phyloP scores from a whole-genome alignment of 257 asterid genomes.

The Primulina eburnea region DNA sequence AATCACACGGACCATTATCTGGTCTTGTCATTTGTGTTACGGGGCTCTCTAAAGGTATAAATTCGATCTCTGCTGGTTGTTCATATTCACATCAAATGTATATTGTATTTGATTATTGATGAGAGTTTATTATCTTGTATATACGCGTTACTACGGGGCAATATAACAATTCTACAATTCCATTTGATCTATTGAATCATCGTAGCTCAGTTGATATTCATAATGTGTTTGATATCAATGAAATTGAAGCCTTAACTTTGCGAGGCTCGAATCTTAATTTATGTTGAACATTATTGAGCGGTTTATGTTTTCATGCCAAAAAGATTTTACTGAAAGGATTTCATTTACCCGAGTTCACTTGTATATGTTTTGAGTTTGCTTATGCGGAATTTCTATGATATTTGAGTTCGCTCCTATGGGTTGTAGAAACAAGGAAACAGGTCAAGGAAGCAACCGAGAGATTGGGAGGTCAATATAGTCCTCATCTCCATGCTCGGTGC shows the following conservation, averaged over 20 bases:
- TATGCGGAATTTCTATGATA: background rate
- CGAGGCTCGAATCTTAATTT: background rate
- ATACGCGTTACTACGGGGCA: no score
- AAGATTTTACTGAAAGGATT: background rate
- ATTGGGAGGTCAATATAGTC: constrained; percentile 92
- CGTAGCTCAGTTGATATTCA: background rate
- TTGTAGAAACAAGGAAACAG: constrained; percentile 86
- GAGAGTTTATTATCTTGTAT: no score
- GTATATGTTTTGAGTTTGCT: background rate
- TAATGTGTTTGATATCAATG: background rate
- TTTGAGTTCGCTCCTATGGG: background rate
- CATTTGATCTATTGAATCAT: background rate
- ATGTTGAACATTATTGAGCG: background rate
- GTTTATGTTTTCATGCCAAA: background rate
- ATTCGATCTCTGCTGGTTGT: background rate
- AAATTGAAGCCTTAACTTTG: background rate
- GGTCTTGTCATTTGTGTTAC: constrained; percentile 93
- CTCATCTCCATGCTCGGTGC: constrained; percentile 90
- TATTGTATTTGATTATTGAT: constrained; percentile 18
- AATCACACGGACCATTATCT: constrained; percentile 48
- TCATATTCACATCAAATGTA: constrained; percentile 6
- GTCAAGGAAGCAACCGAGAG: constrained; percentile 94
- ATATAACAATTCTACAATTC: background rate
- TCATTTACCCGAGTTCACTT: background rate
- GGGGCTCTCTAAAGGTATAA: constrained; percentile 79